Base-by-base conservation (phyloP, 1,139 yeast genomes). In the Pichia sp. region DNA sequence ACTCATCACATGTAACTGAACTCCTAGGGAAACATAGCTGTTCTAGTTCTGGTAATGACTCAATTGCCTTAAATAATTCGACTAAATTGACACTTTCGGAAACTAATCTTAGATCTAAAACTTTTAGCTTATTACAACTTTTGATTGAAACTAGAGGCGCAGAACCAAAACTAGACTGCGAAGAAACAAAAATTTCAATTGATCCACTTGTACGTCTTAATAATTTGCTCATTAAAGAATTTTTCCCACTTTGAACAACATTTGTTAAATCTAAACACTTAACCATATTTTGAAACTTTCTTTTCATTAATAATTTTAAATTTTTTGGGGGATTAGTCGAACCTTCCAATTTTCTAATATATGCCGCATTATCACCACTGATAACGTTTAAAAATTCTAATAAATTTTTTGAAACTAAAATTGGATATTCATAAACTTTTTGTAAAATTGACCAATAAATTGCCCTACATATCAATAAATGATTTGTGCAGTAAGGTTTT, bases 121-220 rank as follows among this genome's bases (percentile, higher is more conserved):
- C 77, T 54, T 75, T 75, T 51, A 93, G 70, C 44, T 77, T 73
- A 27, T 71, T 71, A 67, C 99, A 93, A 49, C 83, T 74, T 54
- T 87, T 79, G 48, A 93, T 72, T 46, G 95, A 84, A 25, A 89
- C 77, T 59, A 91, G 70, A 0, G 98, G 97, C 0, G 96, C 88
- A 54, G 84, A 77, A 0, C 98, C 98, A 72, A 93, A 91, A 70
- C 96, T 87, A 38, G 97, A 85, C 64, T 91, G 98, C 1, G 98
- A 96, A 0, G 98, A 97, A 9, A 87, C 80, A 63, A 93, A 90
- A 14, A 74, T 72, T 58, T 81, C 76, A 49, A 93, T 70, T 47
- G 75, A 76, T 28, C 75, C 68, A 13, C 89, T 77, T 53, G 96
- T 87, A 46, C 96, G 73, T 62, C 95, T 79, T 53, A 93, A 70